Base-by-base conservation (phyloP, 163 green algal species). In the Chloroidium sp. region DNA sequence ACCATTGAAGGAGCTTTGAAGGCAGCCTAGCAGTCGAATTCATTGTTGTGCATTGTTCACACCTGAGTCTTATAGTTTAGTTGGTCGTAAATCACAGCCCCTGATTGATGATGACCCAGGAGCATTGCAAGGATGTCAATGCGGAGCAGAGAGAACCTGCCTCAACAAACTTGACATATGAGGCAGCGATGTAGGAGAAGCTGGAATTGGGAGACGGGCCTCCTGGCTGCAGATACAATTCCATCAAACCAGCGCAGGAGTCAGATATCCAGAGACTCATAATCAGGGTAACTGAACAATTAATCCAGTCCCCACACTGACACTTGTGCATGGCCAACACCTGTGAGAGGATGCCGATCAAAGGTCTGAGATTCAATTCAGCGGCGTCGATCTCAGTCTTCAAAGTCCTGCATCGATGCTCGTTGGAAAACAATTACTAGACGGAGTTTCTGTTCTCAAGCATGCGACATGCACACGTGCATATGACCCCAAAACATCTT, bases 151-250 rank as follows among this genome's bases (percentile, higher is more conserved):
- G 62, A 6, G 4, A 60, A 3, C 85, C 72, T 60, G 88, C 87
- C 87, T 97, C 89, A 0, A 96, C 78, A 81, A 93, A 93, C 69
- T 96, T 96, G n/a, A 97, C 83, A 79, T 96, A 96, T 0, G 89
- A 93, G 1, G 86, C 85, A 2, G 92, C 89, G 2, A 95, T 95
- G 89, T 94, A 97, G 3, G 87, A 92, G 78, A 86, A 76, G 58
- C 85, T 87, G 10, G 36, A 36, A 36, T 90, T 75, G n/a, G 91
- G 90, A 0, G 91, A 91, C 8, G 89, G 90, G 1, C 82, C 74
- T 1, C 92, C 92, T 68, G 89, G 82, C 88, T 95, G 91, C 62
- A 83, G 3, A 13, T 2, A 59, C 57, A 57, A 81, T 36, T 61
- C 36, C 36, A 36, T 36, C 36, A 36, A 36, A 36, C 36, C 36